phyloP scores from a whole-genome alignment of 1,284 basidiomycete genomes.

The Boletellus deceptivus region DNA sequence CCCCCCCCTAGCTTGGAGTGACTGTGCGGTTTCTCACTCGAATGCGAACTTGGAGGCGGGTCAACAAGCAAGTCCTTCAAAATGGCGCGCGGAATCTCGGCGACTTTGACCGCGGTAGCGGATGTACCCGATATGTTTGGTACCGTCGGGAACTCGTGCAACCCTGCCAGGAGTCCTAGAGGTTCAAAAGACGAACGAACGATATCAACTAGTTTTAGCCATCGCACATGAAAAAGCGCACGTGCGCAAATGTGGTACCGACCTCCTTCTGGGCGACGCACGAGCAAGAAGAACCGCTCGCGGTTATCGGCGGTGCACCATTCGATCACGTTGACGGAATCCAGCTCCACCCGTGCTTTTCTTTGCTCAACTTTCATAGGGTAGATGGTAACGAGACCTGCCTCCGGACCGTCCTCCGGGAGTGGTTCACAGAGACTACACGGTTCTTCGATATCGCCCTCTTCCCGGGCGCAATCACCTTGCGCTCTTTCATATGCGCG shows the following conservation, averaged over 20 bases:
- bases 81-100: slow-evolving; percentile 40
- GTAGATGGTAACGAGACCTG: slow-evolving; percentile 60
- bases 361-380: slow-evolving; percentile 89
- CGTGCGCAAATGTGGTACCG: slow-evolving; percentile 17
- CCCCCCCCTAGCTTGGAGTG: not conserved
- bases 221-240: not conserved
- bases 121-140: slow-evolving; percentile 44
- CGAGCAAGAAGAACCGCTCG: slow-evolving; percentile 67
- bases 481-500: slow-evolving; percentile 49
- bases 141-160: slow-evolving; percentile 79
- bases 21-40: slow-evolving; percentile 6
- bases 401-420: slow-evolving; percentile 30
- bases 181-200: not conserved
- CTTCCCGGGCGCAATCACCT: slow-evolving; percentile 8
- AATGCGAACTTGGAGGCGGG: slow-evolving; percentile 9
- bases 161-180: slow-evolving; percentile 82
- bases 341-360: slow-evolving; percentile 81
- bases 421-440: slow-evolving; percentile 75
- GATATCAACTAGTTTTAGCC: slow-evolving; percentile 1
- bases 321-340: slow-evolving; percentile 83
- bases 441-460: slow-evolving; percentile 68
- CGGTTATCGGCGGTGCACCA: slow-evolving; percentile 49
- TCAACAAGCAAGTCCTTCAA: slow-evolving; percentile 43
- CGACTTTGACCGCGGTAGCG: slow-evolving; percentile 34
- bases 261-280: slow-evolving; percentile 84